Percentiles rank a stretch among this genome's conserved stretches.
phyloP scores from a whole-genome alignment of 495 filamentous ascomycete species.

The Neurospora tetraspora region DNA sequence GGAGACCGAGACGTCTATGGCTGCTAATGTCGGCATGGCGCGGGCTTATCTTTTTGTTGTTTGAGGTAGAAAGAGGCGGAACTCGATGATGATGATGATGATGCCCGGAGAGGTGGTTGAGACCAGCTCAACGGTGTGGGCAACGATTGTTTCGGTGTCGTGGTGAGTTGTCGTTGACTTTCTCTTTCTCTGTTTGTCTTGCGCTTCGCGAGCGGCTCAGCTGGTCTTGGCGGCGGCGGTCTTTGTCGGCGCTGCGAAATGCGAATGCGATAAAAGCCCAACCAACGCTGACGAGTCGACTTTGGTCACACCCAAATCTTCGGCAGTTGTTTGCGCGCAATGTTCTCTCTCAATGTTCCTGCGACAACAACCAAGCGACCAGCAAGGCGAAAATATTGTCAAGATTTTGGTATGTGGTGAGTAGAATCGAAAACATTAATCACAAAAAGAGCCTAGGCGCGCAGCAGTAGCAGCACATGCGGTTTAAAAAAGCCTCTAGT shows the following conservation, averaged over 20 bases:
- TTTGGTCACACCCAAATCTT: neutral
- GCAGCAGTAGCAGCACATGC: neutral
- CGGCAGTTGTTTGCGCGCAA: neutral
- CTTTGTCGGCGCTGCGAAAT: neutral
- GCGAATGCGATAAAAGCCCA: neutral
- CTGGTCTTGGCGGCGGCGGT: neutral
- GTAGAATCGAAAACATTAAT: neutral
- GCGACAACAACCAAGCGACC: neutral
- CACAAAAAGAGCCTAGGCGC: neutral
- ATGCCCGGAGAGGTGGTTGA: neutral
- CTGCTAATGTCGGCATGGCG: conserved; percentile 19
- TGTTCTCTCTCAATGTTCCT: neutral
- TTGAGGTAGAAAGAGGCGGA: neutral
- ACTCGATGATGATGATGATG: neutral
- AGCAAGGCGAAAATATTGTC: neutral
- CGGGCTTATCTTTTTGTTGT: neutral
- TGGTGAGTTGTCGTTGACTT: neutral
- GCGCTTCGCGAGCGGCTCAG: neutral
- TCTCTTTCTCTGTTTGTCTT: neutral
- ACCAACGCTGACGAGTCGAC: neutral
- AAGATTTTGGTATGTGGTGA: neutral
- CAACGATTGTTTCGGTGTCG: neutral
- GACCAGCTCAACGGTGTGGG: neutral
- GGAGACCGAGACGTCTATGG: conserved; percentile 22
- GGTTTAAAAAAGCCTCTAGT: neutral